Evolutionary conservation across 139 green algal species (phyloP).

Genomic region (Yamagishiella unicocca): DNA sequence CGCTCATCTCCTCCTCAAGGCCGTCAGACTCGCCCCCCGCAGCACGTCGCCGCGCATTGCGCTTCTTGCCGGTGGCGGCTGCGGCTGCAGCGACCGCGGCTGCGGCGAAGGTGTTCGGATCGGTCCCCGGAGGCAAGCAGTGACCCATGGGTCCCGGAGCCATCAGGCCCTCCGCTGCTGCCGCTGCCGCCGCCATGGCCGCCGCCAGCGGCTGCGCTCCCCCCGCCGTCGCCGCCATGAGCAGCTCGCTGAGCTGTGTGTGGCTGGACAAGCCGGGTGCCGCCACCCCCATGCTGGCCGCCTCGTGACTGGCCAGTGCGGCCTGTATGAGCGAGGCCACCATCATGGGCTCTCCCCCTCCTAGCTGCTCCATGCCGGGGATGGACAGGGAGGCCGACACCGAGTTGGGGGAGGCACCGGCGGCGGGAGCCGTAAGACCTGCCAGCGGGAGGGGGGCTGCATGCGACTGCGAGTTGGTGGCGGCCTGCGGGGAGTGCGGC

Average conservation of each 20-base stretch:
- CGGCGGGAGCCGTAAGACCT: too few relatives aligned
- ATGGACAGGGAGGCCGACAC: too few relatives aligned
- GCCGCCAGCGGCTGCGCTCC: conserved; percentile 19
- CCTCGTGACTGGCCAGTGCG: conserved; percentile 10
- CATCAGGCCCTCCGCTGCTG: conserved; percentile 7
- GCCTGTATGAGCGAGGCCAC: conserved; percentile 20
- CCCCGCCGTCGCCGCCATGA: conserved; percentile 12
- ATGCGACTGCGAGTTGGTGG: too few relatives aligned
- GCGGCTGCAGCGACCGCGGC: background rate
- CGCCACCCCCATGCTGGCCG: background rate
- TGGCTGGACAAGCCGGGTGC: background rate
- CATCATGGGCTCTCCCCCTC: background rate
- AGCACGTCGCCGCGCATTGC: background rate
- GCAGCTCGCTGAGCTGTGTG: conserved; percentile 22
- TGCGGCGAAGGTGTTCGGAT: background rate
- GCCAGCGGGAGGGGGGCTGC: too few relatives aligned
- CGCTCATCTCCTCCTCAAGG: conserved; percentile 26
- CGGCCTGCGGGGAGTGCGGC: too few relatives aligned
- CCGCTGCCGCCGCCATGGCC: conserved; percentile 1
- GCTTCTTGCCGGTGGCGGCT: background rate
- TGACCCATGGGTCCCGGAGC: background rate
- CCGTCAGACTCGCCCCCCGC: background rate
- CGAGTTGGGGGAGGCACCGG: too few relatives aligned
- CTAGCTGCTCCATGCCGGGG: background rate
- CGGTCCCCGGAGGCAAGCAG: background rate